phyloP scores from a whole-genome alignment of 345 rosid species.

The Citrus hindsii region DNA sequence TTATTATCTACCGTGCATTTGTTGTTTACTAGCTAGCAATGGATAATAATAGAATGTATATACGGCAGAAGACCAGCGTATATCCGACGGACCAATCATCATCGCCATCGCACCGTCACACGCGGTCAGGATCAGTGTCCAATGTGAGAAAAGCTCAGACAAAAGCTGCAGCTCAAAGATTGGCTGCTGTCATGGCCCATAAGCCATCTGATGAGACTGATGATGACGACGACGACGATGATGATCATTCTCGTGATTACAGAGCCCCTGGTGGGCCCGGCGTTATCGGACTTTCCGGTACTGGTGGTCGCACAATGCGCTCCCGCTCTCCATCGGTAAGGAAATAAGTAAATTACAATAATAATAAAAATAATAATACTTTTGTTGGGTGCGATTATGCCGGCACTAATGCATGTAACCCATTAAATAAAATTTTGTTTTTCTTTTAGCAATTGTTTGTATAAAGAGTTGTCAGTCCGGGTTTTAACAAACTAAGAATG shows the following conservation, averaged over 20 bases:
- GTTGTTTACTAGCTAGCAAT: slow-evolving; percentile 20
- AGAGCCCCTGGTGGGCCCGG: slow-evolving; percentile 27
- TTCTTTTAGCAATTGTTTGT: too few species aligned
- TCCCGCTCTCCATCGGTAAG: slow-evolving; percentile 59
- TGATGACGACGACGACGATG: slow-evolving; percentile 43
- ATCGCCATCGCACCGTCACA: slow-evolving; percentile 42
- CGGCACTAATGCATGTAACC: too few species aligned
- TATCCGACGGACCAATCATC: slow-evolving; percentile 34
- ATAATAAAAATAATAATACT: neutral
- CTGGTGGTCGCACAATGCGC: slow-evolving; percentile 42
- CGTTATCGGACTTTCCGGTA: slow-evolving; percentile 51
- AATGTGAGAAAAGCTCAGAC: slow-evolving; percentile 71
- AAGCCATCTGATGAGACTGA: slow-evolving; percentile 44
- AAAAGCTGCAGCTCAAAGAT: slow-evolving; percentile 85
- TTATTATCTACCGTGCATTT: neutral
- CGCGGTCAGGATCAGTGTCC: slow-evolving; percentile 60
- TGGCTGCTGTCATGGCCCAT: slow-evolving; percentile 74
- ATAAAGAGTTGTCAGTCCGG: too few species aligned
- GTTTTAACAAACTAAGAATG: too few species aligned
- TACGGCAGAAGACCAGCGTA: slow-evolving; percentile 40
- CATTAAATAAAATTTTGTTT: too few species aligned
- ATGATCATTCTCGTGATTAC: slow-evolving; percentile 40
- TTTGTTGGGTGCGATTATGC: too few species aligned
- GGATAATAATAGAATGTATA: slow-evolving; percentile 33
- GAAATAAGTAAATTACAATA: neutral